Conservation (phyloP, 306 rosid genomes). For the Medicago ruthenica region DNA sequence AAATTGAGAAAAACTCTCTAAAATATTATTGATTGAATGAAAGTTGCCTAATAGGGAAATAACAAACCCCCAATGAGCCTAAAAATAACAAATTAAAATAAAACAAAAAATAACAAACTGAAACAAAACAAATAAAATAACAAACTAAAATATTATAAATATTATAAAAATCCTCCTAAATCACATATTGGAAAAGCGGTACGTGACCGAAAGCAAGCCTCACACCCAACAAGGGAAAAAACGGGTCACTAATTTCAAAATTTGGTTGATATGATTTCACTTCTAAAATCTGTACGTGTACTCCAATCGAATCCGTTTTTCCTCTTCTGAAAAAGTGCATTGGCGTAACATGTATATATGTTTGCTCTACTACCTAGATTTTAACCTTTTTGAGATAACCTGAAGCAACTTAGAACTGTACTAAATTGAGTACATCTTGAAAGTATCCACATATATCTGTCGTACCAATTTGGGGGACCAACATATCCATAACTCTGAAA, state of each 20-base stretch:
- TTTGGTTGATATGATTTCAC: constrained; percentile 13
- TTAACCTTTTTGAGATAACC: constrained; percentile 28
- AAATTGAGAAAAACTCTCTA: no score
- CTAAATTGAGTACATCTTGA: constrained; percentile 34
- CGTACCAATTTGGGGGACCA: constrained; percentile 63
- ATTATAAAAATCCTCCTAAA: no score
- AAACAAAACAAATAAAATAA: no score
- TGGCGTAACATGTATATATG: constrained; percentile 8
- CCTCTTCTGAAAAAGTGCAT: constrained; percentile 15
- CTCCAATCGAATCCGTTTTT: neutral
- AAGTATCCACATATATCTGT: constrained; percentile 22
- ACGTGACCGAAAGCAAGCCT: neutral
- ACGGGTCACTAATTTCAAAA: neutral
- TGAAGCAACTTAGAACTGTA: neutral
- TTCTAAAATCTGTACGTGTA: constrained; percentile 15
- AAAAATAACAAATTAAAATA: no score
- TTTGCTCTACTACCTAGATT: neutral
- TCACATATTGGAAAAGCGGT: neutral
- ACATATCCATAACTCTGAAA: constrained; percentile 44
- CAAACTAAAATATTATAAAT: no score
- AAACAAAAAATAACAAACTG: no score
- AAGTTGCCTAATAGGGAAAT: no score
- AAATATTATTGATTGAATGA: no score
- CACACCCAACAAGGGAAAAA: constrained; percentile 14
- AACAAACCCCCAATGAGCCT: no score